These are phyloP conservation scores for Geotrichum candidum DNA, from an alignment of 1,139 yeast genomes.

Conservation along the genomic window DNA sequence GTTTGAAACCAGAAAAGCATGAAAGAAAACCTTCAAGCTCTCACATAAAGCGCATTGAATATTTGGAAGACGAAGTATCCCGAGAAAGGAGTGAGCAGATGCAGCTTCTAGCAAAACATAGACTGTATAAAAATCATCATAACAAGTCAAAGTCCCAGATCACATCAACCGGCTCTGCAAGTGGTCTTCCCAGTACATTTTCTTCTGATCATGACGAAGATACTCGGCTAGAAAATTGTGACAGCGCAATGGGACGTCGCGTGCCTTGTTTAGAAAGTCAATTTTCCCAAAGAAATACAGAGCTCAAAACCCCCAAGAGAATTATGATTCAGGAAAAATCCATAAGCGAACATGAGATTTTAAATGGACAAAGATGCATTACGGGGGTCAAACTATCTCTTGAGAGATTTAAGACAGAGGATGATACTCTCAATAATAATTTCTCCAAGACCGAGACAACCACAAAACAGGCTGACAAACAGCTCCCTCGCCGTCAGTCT, in stretches of 20 bases:
- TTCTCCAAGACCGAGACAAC: constrained; percentile 15
- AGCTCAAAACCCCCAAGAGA: neutral
- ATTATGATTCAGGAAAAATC: neutral
- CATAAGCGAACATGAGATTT: neutral
- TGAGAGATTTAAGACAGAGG: constrained; percentile 2
- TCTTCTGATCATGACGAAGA: neutral
- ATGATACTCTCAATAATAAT: constrained; percentile 4
- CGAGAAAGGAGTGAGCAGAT: constrained; percentile 25
- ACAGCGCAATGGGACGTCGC: neutral
- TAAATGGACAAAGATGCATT: neutral
- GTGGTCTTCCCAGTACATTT: neutral
- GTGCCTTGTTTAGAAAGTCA: neutral
- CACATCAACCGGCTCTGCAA: neutral
- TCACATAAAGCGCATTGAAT: constrained; percentile 25
- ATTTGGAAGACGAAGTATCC: constrained; percentile 25
- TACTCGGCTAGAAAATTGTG: neutral
- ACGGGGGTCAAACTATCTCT: neutral
- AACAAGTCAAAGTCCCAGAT: neutral
- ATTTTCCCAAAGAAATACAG: neutral
- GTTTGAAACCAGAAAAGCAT: constrained; percentile 26
- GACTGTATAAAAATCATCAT: constrained; percentile 4
- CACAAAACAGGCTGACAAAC: neutral
- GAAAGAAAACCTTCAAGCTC: constrained; percentile 27
- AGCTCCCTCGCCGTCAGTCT: neutral
- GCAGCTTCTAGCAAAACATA: constrained; percentile 18